Evolutionary conservation across 1,284 basidiomycete species (phyloP), one percentile per base, ranked within the genome.

Genomic region (Tylopilus sp.): DNA sequence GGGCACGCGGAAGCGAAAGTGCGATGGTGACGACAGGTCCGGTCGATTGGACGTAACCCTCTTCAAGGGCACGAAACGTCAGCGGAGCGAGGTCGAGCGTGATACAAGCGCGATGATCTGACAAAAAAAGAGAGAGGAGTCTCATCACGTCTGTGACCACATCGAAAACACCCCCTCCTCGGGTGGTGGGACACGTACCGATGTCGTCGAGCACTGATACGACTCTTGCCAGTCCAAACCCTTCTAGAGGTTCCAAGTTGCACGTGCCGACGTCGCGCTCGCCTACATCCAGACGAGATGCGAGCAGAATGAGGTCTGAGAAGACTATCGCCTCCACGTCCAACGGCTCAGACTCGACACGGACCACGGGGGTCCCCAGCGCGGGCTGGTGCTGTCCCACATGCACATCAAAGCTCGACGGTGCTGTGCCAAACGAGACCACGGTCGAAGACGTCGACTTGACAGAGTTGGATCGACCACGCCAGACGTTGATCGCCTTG

Each of bases 281-380:
- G 7, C 48, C 36, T 41, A 51, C 57, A 10, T 65, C 65, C 25
- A 38, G 39, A 10, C 37, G 49, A 1, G 67, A 67, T 15, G 76
- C 73, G 18, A 89, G 60, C 26, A 89, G 57, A 19, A 89, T 63
- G 31, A 89, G 57, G 69, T 91, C 88, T 33, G 80, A 80, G 63
- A 91, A 89, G 8, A 90, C 73, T 46, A 88, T 76, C 37, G 75
- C 74, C 57, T 81, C 77, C 3, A 79, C 63, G 15, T 61, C 52
- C 33, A 62, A 16, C 6, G 52, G 56, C 34, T 56, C 62, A 2
- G 60, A 61, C 51, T 66, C 61, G 48, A 63, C 51, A 9, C 58
- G 60, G 61, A 74, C 59, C 8, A 63, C 35, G 6, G 59, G 60
- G 26, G 46, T 55, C 2, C 30, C 43, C 19, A 45, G 38, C 25